These are phyloP conservation scores for Amanita fuliginea DNA, from an alignment of 768 basidiomycete species.

Conservation along the genomic window DNA sequence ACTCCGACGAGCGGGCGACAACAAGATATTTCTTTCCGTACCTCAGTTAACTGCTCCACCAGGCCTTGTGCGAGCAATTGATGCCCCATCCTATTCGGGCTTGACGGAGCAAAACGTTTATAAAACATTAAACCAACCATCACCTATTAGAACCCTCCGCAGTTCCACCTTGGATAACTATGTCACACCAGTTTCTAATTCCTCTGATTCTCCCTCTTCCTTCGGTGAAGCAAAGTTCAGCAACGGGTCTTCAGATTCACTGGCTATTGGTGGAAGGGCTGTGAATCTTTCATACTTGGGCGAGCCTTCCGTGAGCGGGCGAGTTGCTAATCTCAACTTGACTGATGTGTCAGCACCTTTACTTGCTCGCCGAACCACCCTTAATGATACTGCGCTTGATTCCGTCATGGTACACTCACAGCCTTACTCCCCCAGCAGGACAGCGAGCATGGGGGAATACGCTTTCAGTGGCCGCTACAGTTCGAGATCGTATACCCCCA, in stretches of 20 bases:
- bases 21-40: constrained; percentile 55
- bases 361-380: constrained; percentile 23
- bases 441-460: constrained; percentile 19
- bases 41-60: constrained; percentile 36
- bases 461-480: constrained; percentile 23
- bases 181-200: constrained; percentile 37
- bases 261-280: constrained; percentile 38
- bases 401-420: constrained; percentile 18
- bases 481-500: constrained; percentile 17
- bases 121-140: constrained; percentile 55
- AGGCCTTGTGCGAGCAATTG: constrained; percentile 37
- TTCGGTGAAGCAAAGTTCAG: constrained; percentile 53
- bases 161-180: constrained; percentile 59
- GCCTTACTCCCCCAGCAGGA: constrained; percentile 21
- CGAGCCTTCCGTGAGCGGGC: constrained; percentile 17
- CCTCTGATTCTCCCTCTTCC: constrained; percentile 63
- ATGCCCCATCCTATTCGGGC: constrained; percentile 28
- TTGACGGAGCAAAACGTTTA: constrained; percentile 26
- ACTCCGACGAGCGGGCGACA: constrained; percentile 35
- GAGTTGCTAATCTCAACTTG: constrained; percentile 12
- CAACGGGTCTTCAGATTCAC: constrained; percentile 61
- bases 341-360: constrained; percentile 19
- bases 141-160: constrained; percentile 48
- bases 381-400: constrained; percentile 31
- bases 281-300: constrained; percentile 23